A percentile compares a stretch with the other conserved stretches of the same genome.
Conservation (phyloP, 192 early-diverging fungal species). For the Allomyces macrogynus region DNA sequence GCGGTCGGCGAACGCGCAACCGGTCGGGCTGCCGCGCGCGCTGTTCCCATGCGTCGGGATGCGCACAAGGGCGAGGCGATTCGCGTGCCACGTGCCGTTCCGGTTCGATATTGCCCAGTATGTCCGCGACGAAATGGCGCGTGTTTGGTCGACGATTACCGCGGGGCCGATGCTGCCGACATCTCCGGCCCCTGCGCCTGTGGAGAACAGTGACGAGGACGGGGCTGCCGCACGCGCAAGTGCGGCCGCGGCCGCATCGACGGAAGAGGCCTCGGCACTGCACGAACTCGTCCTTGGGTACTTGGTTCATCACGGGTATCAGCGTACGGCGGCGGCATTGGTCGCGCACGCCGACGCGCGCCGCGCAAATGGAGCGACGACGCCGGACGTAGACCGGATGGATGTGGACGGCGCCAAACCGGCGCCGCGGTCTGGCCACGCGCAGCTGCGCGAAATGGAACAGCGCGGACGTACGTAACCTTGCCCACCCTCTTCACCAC, state of each 20-base stretch:
- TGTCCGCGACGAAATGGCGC: conserved; percentile 26
- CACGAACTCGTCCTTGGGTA: conserved; percentile 55
- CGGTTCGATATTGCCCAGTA: conserved; percentile 50
- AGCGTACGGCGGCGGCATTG: conserved; percentile 52
- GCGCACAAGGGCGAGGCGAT: conserved; percentile 45
- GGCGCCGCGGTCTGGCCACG: background rate
- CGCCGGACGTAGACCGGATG: background rate
- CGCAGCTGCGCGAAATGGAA: background rate
- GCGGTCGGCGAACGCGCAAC: too few relatives aligned
- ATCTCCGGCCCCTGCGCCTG: conserved; percentile 2
- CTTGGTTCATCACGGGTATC: conserved; percentile 65
- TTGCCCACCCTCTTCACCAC: background rate
- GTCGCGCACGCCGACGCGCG: conserved; percentile 9
- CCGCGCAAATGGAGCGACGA: background rate
- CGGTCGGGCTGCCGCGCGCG: too few relatives aligned
- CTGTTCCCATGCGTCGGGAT: conserved; percentile 57
- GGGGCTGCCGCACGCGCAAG: background rate
- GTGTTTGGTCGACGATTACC: conserved; percentile 18
- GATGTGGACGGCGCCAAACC: background rate
- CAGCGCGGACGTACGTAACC: background rate
- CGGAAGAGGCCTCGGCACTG: too few relatives aligned
- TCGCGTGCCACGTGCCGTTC: conserved; percentile 34
- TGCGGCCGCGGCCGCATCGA: background rate
- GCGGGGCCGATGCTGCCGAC: conserved; percentile 7
- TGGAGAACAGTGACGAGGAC: conserved; percentile 5